These are phyloP conservation scores for Alternaria sp. DNA, from an alignment of 2,329 filamentous ascomycete genomes.

Conservation along the genomic window DNA sequence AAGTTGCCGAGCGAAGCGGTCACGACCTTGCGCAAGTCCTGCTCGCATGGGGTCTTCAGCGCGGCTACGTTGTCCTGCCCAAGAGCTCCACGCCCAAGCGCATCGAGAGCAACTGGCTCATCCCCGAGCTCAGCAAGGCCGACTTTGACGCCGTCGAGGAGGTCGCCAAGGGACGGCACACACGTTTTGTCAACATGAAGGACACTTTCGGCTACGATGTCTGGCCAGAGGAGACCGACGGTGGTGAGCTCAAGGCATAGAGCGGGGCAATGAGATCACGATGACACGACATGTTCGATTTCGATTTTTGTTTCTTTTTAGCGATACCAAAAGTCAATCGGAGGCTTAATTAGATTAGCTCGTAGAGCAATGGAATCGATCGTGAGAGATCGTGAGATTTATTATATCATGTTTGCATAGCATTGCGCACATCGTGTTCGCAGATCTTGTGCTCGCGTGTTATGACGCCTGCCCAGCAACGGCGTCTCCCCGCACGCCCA, in stretches of 20 bases:
- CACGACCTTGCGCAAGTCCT: conserved; percentile 83
- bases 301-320: conserved; percentile 21
- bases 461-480: background rate
- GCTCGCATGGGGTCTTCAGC: conserved; percentile 83
- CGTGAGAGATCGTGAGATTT: background rate
- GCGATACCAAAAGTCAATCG: conserved; percentile 34
- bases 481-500: conserved; percentile 9
- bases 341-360: conserved; percentile 26
- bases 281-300: conserved; percentile 10
- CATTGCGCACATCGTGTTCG: background rate
- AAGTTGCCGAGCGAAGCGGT: conserved; percentile 74
- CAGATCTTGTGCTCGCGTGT: background rate
- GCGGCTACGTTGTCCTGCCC: conserved; percentile 59
- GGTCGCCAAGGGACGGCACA: conserved; percentile 71
- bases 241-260: conserved; percentile 37
- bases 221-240: conserved; percentile 53
- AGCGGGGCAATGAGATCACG: conserved; percentile 2
- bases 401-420: background rate
- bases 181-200: conserved; percentile 83
- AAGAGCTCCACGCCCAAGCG: conserved; percentile 54
- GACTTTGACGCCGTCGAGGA: conserved; percentile 68
- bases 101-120: conserved; percentile 68
- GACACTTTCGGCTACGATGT: conserved; percentile 79
- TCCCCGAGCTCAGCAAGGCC: conserved; percentile 63
- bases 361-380: conserved; percentile 10